These are phyloP conservation scores for Pyrus betulifolia DNA, from an alignment of 306 rosid genomes.

Conservation along the genomic window DNA sequence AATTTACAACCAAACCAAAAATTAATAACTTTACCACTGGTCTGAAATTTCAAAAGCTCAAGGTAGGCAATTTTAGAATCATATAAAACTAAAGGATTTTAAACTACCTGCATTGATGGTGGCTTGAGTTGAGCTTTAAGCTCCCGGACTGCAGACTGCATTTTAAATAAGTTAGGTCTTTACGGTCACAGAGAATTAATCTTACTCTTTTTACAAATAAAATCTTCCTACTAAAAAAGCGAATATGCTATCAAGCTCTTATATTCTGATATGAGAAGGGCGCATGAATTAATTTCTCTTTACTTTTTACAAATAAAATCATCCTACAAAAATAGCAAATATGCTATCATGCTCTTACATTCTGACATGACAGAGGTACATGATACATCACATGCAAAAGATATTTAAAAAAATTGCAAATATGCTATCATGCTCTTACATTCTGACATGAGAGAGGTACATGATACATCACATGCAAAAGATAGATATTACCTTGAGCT, in stretches of 20 bases:
- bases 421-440: background rate
- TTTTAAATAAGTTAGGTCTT: slow-evolving; percentile 8
- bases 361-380: background rate
- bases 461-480: slow-evolving; percentile 2
- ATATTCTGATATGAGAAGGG: background rate
- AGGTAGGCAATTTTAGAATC: background rate
- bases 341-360: background rate
- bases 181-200: background rate
- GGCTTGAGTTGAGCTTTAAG: slow-evolving; percentile 85
- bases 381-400: background rate
- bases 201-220: background rate
- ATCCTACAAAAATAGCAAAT: background rate
- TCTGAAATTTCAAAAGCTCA: background rate
- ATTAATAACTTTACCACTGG: background rate
- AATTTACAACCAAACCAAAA: slow-evolving; percentile 1
- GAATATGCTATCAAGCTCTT: background rate
- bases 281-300: background rate
- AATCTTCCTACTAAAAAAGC: background rate
- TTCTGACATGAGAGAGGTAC: background rate
- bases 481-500: slow-evolving; percentile 58
- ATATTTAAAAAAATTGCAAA: background rate
- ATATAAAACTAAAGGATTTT: slow-evolving; percentile 1
- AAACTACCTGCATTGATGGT: slow-evolving; percentile 84
- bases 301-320: background rate
- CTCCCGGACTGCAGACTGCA: slow-evolving; percentile 84